Evolutionary conservation across 108 stramenopile genomes (phyloP).

Genomic region (Fistulifera pelliculosa): DNA sequence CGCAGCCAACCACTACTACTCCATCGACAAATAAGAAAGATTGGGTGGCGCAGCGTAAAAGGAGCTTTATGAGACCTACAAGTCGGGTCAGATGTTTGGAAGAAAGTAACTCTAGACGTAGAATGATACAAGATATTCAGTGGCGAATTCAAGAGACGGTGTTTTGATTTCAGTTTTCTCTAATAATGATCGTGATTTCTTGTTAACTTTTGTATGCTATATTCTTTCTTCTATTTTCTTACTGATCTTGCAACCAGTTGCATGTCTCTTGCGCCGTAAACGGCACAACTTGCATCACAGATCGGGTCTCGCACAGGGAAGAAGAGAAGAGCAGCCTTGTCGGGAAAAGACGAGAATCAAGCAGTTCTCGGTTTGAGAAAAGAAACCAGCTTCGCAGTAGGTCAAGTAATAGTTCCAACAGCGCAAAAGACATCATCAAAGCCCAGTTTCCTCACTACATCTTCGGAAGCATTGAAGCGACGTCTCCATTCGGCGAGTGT

Average conservation of each 20-base stretch:
- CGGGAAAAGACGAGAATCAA: constrained; percentile 71
- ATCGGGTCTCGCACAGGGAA: constrained; percentile 31
- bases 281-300: background rate
- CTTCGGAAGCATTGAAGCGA: constrained; percentile 49
- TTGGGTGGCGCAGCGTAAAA: too few relatives aligned
- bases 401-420: constrained; percentile 95
- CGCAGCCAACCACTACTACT: too few relatives aligned
- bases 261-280: background rate
- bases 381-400: constrained; percentile 95
- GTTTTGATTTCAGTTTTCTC: too few relatives aligned
- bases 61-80: too few relatives aligned
- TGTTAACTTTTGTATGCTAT: too few relatives aligned
- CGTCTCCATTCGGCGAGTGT: constrained; percentile 91
- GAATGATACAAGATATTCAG: too few relatives aligned
- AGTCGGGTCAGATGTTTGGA: too few relatives aligned
- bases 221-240: background rate
- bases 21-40: too few relatives aligned
- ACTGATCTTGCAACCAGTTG: background rate
- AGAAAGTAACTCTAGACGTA: too few relatives aligned
- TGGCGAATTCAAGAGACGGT: too few relatives aligned
- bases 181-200: too few relatives aligned
- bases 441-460: background rate
- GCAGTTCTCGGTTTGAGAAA: constrained; percentile 31
- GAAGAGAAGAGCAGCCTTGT: constrained; percentile 49
- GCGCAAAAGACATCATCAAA: constrained; percentile 92